Evolutionary conservation across 2,329 filamentous ascomycete genomes (phyloP), one percentile per base, ranked within the genome.

Genomic region (Dactylellina drechsleri): DNA sequence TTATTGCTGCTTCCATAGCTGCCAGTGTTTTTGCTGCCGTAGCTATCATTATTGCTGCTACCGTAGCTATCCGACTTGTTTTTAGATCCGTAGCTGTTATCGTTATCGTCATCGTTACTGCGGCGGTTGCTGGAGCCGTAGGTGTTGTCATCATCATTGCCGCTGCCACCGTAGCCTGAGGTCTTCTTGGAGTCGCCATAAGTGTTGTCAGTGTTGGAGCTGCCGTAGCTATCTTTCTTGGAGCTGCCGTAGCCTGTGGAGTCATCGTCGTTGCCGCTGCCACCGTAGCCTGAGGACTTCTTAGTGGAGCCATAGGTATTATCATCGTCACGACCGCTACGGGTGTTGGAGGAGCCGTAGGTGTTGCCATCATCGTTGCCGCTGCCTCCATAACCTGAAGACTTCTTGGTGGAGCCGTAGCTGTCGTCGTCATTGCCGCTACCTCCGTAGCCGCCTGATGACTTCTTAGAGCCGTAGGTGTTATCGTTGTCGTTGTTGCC

Each of bases 361-460:
- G 8, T 8, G 43, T 47, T 6, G 43, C n/a, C 13, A 47, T 47
- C 43, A 5, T 47, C 7, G 31, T n/a, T 47, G 18, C 20, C 18
- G 47, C 4, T 18, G 47, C 10, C 23, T 18, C 16, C 16, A 13
- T 23, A 52, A 4, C 47, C 20, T 15, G 16, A 52, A 16, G 16
- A 31, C 31, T 66, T 10, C 16, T 47, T 66, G 28, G 57, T 50
- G 31, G 53, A 47, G 5, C 60, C 58, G n/a, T 61, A 65, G 16
- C 26, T 40, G 28, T 20, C 60, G 45, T 77, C 77, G 77, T 20
- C 66, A n/a, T 57, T 18, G 31, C 53, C 43, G 31, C 43, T 45
- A 76, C 70, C 80, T 77, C 0, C 77, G 77, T 49, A 81, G 78
- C 28, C 45, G 16, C 45, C 16, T n/a, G 45, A 50, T 50, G 45